Evolutionary conservation across 345 rosid species (phyloP), one percentile per base, ranked within the genome.

Genomic region (Citrus sp.): DNA sequence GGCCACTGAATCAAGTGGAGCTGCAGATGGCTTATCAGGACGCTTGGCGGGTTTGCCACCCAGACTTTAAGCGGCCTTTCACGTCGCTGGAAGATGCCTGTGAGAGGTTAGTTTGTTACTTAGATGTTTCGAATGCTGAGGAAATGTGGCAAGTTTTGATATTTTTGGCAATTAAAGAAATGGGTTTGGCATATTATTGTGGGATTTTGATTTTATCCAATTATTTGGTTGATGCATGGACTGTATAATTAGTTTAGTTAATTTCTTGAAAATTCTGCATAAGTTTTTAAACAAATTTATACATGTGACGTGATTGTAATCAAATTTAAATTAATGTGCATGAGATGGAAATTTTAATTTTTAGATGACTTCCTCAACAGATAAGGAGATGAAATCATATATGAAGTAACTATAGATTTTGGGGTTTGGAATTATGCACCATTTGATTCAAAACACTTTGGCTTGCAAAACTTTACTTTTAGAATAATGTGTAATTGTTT

Each of bases 1-100:
- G 89, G 77, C 93, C 95, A 3, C 86, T 83, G 81, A 91, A 93
- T 78, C 97, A 88, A 74, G 73, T 76, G 78, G 99, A 94, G 92
- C 88, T 95, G 67, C 97, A 90, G 82, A 88, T 91, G 88, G 95
- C 97, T 32, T 95, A 93, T 81, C 98, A 92, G 86, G 98, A 95
- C 79, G 97, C 98, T 1, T 93, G 97, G 97, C 90, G 96, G 62
- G 93, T 95, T 67, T 95, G 99, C 77, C 90, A 93, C 73, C 98
- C 97, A 2, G 97, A 92, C 79, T 86, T 88, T 78, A 95, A 92
- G 78, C 92, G 94, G 28, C 97, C 99, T 4, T 92, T 95, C 80
- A 66, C 92, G 37, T 91, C 97, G 12, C 93, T 95, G 25, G 97
- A 94, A 69, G 97, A 93, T 71, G 99, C 97, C 63, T 95, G 98